phyloP scores from a whole-genome alignment of 129 eudicot species.

The Tagetes patula region DNA sequence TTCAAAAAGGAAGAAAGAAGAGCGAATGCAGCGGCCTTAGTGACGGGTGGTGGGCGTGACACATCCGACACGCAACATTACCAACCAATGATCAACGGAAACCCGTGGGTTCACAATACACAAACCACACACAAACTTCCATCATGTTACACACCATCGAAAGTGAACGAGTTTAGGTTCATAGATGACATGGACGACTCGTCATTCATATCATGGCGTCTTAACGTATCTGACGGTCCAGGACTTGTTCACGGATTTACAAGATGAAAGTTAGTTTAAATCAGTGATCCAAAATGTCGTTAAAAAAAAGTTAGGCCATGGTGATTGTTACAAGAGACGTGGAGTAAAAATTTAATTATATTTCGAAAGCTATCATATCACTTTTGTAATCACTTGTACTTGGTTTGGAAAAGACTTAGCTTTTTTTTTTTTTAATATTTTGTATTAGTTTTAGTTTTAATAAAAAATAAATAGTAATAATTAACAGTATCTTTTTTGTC shows the following conservation, averaged over 20 bases:
- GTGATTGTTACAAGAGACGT: conserved; percentile 15
- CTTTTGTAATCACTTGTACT: conserved; percentile 31
- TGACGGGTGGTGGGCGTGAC: conserved; percentile 30
- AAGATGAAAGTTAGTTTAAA: conserved; percentile 36
- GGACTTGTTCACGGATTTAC: conserved; percentile 75
- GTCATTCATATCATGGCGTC: conserved; percentile 71
- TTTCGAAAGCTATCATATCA: conserved; percentile 20
- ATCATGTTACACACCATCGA: conserved; percentile 50
- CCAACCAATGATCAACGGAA: conserved; percentile 38
- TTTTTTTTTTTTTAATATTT: conserved; percentile 3
- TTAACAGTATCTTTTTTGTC: conserved; percentile 9
- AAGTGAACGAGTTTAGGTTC: conserved; percentile 70
- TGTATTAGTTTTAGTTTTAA: not conserved
- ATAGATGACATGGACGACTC: conserved; percentile 63
- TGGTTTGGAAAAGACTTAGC: conserved; percentile 20
- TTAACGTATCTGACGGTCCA: conserved; percentile 65
- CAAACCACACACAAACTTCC: conserved; percentile 55
- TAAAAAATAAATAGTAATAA: not conserved
- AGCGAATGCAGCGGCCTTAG: conserved; percentile 72
- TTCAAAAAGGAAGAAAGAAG: conserved; percentile 93
- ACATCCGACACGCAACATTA: conserved; percentile 37
- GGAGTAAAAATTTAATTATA: conserved; percentile 11
- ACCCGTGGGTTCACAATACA: conserved; percentile 52
- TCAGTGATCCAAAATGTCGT: too few relatives aligned
- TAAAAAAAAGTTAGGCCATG: too few relatives aligned